These are phyloP conservation scores for Paspalum notatum DNA, from an alignment of 176 grass and related monocot genomes.

Conservation along the genomic window DNA sequence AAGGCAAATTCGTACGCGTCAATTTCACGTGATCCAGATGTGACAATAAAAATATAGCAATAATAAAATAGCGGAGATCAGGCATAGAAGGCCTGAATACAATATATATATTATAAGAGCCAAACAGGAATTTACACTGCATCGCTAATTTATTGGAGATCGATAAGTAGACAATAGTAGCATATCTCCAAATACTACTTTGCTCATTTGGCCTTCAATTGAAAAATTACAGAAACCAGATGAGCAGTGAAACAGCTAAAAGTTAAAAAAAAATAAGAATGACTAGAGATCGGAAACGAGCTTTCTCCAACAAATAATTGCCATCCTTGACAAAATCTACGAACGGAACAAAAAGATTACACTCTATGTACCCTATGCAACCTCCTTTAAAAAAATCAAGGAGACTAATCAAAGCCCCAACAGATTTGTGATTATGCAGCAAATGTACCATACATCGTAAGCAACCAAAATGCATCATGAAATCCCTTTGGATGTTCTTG, in stretches of 20 bases:
- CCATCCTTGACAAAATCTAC: constrained; percentile 62
- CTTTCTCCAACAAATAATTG: constrained; percentile 72
- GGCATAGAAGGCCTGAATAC: background rate
- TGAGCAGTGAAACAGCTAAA: constrained; percentile 72
- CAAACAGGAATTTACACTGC: constrained; percentile 50
- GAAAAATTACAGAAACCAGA: constrained; percentile 99
- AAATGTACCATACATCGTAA: constrained; percentile 48
- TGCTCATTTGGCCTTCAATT: constrained; percentile 88
- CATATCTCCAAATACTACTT: constrained; percentile 58
- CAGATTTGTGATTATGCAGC: constrained; percentile 49
- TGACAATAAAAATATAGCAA: background rate
- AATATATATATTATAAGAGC: background rate
- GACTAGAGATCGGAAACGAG: constrained; percentile 49
- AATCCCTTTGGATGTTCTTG: constrained; percentile 67
- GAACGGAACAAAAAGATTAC: constrained; percentile 66
- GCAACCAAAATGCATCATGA: constrained; percentile 60
- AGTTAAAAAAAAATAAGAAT: constrained; percentile 53
- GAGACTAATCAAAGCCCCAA: constrained; percentile 65
- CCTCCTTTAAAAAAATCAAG: constrained; percentile 67
- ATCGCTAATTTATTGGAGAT: constrained; percentile 51
- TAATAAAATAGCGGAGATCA: background rate
- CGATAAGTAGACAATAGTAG: constrained; percentile 26
- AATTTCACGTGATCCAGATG: constrained; percentile 14
- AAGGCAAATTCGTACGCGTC: background rate
- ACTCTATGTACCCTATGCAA: constrained; percentile 83